Evolutionary conservation across 768 basidiomycete genomes (phyloP), one percentile per base, ranked within the genome.

Genomic region (Tubosaeta sp.): DNA sequence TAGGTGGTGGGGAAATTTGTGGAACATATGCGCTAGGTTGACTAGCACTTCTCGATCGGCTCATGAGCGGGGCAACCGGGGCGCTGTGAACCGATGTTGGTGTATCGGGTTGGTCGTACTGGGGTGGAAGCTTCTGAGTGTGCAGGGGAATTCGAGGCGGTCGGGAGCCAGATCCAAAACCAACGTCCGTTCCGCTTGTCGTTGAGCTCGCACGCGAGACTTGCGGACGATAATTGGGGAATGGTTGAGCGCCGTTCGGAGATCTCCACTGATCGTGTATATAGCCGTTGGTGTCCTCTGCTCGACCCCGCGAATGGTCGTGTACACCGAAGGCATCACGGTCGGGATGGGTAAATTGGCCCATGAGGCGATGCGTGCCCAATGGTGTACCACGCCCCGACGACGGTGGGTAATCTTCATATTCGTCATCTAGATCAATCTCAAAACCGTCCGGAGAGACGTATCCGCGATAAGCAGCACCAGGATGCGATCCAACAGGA

Each of bases 361-460:
- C 76, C 50, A 75, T 79, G 42, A 74, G 71, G 47, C 87, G 69
- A 34, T 87, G 80, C 13, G 73, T 71, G 10, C 80, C 80, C 48
- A 85, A 58, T 0, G 90, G 90, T 1, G 90, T 93, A 18, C 84
- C 87, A 2, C 89, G 80, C 13, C 90, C 88, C 6, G 84, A 85
- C 4, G 77, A 60, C 0, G 76, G 64, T 6, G 78, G 73, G 2
- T 86, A 86, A 54, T 91, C 90, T 62, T 92, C 90, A 50, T 76
- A 81, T 2, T 90, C 87, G 54, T 87, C 86, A 32, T 88, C 87
- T 2, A 74, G 71, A 42, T 89, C 89, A 50, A 82, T 73, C 38
- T 85, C 87, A 59, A 90, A 89, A 9, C 84, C 86, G 47, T 86
- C 80, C 45, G 82, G 70, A 2, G 81, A 77, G 8, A 79, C 76